phyloP scores from a whole-genome alignment of 495 filamentous ascomycete species.

The Xylaria bambusicola region DNA sequence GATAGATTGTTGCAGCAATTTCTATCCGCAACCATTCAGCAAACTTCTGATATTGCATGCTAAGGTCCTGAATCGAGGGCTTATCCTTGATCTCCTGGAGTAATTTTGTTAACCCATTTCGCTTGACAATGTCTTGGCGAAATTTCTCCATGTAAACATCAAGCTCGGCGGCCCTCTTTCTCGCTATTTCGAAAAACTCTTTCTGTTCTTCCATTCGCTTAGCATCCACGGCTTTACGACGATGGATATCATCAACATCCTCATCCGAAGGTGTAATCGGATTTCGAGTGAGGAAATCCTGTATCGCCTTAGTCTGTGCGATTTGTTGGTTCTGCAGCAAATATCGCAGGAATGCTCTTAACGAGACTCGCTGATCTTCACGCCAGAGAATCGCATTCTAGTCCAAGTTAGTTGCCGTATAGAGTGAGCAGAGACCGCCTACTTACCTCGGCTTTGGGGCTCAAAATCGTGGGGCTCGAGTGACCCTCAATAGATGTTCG shows the following conservation, averaged over 20 bases:
- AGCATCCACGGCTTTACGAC: constrained; percentile 81
- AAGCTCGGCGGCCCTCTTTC: constrained; percentile 84
- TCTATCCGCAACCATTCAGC: constrained; percentile 98
- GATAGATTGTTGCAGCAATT: constrained; percentile 94
- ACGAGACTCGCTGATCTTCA: constrained; percentile 88
- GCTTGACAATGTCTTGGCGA: constrained; percentile 59
- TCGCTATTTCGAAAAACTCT: constrained; percentile 91
- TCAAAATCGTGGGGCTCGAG: constrained; percentile 16
- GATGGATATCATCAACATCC: constrained; percentile 75
- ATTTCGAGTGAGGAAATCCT: constrained; percentile 73
- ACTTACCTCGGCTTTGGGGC: constrained; percentile 27
- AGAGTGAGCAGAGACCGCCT: constrained; percentile 20
- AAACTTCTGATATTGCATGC: constrained; percentile 95
- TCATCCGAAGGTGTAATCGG: constrained; percentile 76
- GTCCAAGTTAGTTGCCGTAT: neutral
- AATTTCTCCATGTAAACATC: constrained; percentile 98
- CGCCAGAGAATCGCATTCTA: constrained; percentile 68
- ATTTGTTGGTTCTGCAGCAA: constrained; percentile 82
- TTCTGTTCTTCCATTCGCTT: constrained; percentile 88
- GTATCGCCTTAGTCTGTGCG: constrained; percentile 75
- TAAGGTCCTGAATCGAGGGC: constrained; percentile 79
- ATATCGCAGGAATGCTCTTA: constrained; percentile 84
- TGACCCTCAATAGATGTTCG: constrained; percentile 39
- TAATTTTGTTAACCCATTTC: constrained; percentile 85
- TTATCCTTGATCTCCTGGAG: constrained; percentile 92